These are phyloP conservation scores for Przewalskia tangutica DNA, from an alignment of 257 asterid species.

Conservation along the genomic window DNA sequence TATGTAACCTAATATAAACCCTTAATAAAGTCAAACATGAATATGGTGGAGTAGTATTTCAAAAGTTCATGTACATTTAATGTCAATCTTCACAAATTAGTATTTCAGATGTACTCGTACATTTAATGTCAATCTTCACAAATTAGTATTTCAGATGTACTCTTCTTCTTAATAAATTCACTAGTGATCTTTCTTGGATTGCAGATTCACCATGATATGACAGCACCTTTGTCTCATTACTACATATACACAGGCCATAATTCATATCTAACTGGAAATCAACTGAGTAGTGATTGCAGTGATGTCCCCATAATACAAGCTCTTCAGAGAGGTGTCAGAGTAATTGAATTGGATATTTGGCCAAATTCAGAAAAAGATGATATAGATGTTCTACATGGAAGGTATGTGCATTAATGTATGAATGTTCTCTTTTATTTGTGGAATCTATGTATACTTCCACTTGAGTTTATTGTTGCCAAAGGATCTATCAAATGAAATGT, in stretches of 20 bases:
- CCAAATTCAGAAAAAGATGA: slow-evolving; percentile 57
- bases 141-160: background rate
- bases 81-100: background rate
- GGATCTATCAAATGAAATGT: background rate
- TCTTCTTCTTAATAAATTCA: background rate
- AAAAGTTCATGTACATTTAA: background rate
- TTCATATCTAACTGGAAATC: slow-evolving; percentile 77
- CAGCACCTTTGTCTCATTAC: slow-evolving; percentile 63
- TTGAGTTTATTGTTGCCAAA: background rate
- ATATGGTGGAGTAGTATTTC: background rate
- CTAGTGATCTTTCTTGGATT: background rate
- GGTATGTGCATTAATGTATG: slow-evolving; percentile 27
- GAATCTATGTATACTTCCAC: background rate
- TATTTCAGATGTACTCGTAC: background rate
- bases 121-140: background rate
- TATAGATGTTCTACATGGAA: slow-evolving; percentile 65
- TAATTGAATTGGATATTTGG: slow-evolving; percentile 73
- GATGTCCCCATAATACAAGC: slow-evolving; percentile 51
- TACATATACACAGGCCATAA: slow-evolving; percentile 68
- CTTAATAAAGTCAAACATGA: background rate
- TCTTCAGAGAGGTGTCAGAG: slow-evolving; percentile 52
- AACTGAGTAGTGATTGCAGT: slow-evolving; percentile 64
- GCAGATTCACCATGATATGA: slow-evolving; percentile 78
- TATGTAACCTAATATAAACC: background rate
- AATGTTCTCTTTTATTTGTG: background rate